Evolutionary conservation across 192 early-diverging fungal species (phyloP).

Genomic region (Phlyctochytrium planicorne): DNA sequence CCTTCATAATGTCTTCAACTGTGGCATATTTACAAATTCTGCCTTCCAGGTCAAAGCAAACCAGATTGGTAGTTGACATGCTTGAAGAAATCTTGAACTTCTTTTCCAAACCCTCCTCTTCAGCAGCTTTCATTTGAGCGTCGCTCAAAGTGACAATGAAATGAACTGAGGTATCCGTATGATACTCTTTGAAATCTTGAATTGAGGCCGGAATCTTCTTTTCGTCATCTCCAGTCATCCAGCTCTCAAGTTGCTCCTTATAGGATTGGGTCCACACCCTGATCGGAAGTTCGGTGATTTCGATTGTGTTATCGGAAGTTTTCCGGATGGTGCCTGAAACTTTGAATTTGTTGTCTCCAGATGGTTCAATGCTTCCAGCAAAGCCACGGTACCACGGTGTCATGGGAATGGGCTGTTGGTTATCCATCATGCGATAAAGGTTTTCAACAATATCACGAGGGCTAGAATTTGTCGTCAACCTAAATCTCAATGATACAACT

Average conservation of each 20-base stretch:
- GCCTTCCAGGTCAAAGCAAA: constrained; percentile 88
- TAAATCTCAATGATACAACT: not conserved
- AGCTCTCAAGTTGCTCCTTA: constrained; percentile 80
- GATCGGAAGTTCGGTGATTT: constrained; percentile 89
- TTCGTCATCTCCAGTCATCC: constrained; percentile 57
- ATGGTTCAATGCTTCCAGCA: constrained; percentile 69
- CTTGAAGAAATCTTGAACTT: constrained; percentile 72
- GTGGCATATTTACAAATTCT: constrained; percentile 77
- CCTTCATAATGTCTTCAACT: constrained; percentile 77
- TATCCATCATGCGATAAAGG: constrained; percentile 74
- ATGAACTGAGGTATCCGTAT: constrained; percentile 64
- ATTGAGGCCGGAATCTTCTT: constrained; percentile 44
- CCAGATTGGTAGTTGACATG: constrained; percentile 86
- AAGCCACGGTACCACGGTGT: constrained; percentile 95
- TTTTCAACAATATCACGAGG: constrained; percentile 88
- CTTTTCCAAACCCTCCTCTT: constrained; percentile 78
- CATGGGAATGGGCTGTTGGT: constrained; percentile 70
- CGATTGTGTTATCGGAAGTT: constrained; percentile 70
- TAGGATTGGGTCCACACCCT: constrained; percentile 85
- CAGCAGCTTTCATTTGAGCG: constrained; percentile 69
- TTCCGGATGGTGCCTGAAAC: constrained; percentile 70
- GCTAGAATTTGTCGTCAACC: constrained; percentile 66
- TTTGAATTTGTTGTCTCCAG: constrained; percentile 57
- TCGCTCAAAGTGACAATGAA: constrained; percentile 64
- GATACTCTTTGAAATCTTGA: constrained; percentile 70